These are phyloP conservation scores for Diospyros lotus DNA, from an alignment of 148 eudicot species.

Conservation along the genomic window DNA sequence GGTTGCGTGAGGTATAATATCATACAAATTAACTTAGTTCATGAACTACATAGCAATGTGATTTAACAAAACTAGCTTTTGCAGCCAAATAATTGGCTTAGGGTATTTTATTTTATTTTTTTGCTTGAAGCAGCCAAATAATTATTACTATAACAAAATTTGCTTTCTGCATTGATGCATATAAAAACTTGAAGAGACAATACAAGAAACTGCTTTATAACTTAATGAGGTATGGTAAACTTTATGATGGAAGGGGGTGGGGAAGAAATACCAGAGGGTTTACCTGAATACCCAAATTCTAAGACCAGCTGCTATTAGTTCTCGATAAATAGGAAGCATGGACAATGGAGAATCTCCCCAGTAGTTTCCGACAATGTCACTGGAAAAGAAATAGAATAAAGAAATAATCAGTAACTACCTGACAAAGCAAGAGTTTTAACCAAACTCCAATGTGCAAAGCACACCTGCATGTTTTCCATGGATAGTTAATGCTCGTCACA, in stretches of 20 bases:
- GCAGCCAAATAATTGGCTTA: not conserved
- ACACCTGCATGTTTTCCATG: conserved; percentile 91
- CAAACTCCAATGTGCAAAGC: not conserved
- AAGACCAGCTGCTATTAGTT: conserved; percentile 74
- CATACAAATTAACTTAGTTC: not conserved
- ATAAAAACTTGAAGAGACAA: too few species aligned
- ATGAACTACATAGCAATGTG: not conserved
- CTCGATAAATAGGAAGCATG: conserved; percentile 93
- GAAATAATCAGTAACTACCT: not conserved
- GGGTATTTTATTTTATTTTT: too few species aligned
- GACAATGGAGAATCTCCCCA: conserved; percentile 90
- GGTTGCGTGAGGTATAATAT: not conserved
- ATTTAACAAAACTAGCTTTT: not conserved
- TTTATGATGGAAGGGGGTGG: not conserved
- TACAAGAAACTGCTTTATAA: too few species aligned
- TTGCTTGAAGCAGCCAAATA: too few species aligned
- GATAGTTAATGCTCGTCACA: conserved; percentile 49
- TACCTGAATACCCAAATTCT: conserved; percentile 95
- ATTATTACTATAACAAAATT: too few species aligned
- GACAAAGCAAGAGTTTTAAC: not conserved
- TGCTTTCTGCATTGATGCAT: too few species aligned
- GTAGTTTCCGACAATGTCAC: conserved; percentile 69
- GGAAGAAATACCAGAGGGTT: not conserved
- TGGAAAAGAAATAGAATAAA: conserved; percentile 19
- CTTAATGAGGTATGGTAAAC: too few species aligned